A percentile compares a stretch with the other conserved stretches of the same genome.
Conservation (phyloP, 2,329 filamentous ascomycete genomes). For the Paraphoma chrysanthemicola region DNA sequence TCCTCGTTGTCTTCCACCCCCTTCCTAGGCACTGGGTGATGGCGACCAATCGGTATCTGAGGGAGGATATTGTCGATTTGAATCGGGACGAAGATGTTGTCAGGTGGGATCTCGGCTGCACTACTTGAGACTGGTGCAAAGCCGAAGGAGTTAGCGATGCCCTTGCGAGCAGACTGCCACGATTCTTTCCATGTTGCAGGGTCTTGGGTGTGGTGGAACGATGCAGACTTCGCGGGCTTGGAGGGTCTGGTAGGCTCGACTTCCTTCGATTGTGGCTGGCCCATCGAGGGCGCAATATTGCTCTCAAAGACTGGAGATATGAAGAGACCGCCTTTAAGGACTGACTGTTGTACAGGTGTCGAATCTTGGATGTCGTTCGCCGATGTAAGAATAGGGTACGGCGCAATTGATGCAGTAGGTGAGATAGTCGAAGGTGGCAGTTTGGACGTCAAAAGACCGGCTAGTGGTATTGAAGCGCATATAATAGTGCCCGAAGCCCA, state of each 20-base stretch:
- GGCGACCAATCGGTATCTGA: slow-evolving; percentile 46
- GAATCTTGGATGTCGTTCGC: not conserved
- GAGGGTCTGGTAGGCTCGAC: not conserved
- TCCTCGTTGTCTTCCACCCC: slow-evolving; percentile 49
- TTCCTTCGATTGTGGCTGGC: slow-evolving; percentile 8
- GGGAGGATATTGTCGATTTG: slow-evolving; percentile 49
- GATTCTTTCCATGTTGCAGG: slow-evolving; percentile 6
- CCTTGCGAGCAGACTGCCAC: slow-evolving; percentile 15
- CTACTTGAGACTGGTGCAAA: not conserved
- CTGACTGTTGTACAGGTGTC: not conserved
- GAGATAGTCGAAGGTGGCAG: not conserved
- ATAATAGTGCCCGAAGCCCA: not conserved
- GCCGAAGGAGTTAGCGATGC: slow-evolving; percentile 19
- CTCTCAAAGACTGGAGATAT: not conserved
- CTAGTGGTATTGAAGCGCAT: not conserved
- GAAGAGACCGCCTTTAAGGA: not conserved
- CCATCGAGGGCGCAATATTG: slow-evolving; percentile 10
- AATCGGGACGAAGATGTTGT: slow-evolving; percentile 53
- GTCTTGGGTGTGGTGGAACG: not conserved
- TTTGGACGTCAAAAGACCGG: not conserved
- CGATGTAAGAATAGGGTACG: not conserved
- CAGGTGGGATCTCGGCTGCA: slow-evolving; percentile 18
- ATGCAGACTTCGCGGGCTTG: not conserved
- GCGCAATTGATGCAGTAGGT: not conserved
- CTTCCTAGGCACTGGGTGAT: slow-evolving; percentile 51